phyloP scores from a whole-genome alignment of 768 basidiomycete genomes.

The Lepiota brunneoincarnata region DNA sequence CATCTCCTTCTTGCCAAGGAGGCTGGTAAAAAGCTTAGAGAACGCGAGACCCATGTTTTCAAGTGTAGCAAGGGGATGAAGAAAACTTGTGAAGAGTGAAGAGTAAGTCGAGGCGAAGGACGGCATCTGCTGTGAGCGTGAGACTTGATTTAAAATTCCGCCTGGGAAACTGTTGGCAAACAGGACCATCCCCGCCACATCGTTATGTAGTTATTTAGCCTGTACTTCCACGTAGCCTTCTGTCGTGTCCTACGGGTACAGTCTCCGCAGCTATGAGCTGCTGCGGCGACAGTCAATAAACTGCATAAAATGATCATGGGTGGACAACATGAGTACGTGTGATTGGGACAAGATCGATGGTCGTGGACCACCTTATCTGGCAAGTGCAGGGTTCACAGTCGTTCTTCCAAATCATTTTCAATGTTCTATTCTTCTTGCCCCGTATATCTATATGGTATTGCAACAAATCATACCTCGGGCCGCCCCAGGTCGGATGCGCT shows the following conservation, averaged over 20 bases:
- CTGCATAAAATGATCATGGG: neutral
- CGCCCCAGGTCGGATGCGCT: too few species aligned
- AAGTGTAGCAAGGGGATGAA: slow-evolving; percentile 27
- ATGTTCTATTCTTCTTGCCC: too few species aligned
- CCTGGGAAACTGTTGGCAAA: slow-evolving; percentile 26
- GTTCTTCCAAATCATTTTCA: too few species aligned
- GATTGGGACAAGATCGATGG: too few species aligned
- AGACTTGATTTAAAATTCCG: slow-evolving; percentile 47
- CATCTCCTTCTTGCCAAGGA: slow-evolving; percentile 99
- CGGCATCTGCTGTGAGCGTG: slow-evolving; percentile 34
- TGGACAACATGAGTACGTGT: too few species aligned
- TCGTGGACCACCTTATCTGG: too few species aligned
- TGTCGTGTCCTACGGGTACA: neutral
- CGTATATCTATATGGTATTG: too few species aligned
- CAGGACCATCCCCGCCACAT: slow-evolving; percentile 19
- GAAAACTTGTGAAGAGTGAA: slow-evolving; percentile 29
- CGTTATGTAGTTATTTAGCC: slow-evolving; percentile 3
- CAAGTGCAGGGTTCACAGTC: too few species aligned
- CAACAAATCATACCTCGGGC: too few species aligned
- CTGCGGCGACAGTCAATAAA: neutral
- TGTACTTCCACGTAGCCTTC: slow-evolving; percentile 9
- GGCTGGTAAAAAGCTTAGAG: slow-evolving; percentile 71
- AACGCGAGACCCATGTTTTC: slow-evolving; percentile 75
- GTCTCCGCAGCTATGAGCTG: neutral
- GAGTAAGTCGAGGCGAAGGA: slow-evolving; percentile 21